Conservation (phyloP, 176 grass and related monocot genomes). For the Aegilops sharonensis region DNA sequence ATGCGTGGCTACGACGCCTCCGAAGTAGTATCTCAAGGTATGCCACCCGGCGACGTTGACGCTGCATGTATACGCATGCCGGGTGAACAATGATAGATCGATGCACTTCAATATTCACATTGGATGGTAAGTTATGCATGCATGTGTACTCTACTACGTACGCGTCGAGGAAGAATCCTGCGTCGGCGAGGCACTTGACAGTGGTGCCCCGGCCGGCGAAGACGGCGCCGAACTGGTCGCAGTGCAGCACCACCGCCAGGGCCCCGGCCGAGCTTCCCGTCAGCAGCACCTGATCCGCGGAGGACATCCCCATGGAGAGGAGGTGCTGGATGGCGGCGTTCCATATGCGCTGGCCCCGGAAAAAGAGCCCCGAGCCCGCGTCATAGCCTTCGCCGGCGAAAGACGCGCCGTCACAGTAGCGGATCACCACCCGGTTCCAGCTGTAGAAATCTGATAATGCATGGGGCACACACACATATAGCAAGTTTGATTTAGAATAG, state of each 20-base stretch:
- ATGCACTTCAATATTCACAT: background rate
- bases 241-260: slow-evolving; percentile 65
- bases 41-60: slow-evolving; percentile 53
- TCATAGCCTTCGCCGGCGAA: slow-evolving; percentile 78
- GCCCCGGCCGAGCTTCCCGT: slow-evolving; percentile 80
- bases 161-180: slow-evolving; percentile 83
- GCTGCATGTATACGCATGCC: slow-evolving; percentile 5
- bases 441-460: slow-evolving; percentile 66
- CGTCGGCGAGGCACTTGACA: slow-evolving; percentile 88
- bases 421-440: slow-evolving; percentile 80
- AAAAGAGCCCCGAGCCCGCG: slow-evolving; percentile 49
- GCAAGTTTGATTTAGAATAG: too few species aligned
- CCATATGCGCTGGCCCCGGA: slow-evolving; percentile 86
- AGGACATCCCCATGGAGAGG: slow-evolving; percentile 72
- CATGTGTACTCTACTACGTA: slow-evolving; percentile 23
- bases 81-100: background rate
- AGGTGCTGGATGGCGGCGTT: slow-evolving; percentile 52
- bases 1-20: slow-evolving; percentile 48
- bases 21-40: slow-evolving; percentile 52
- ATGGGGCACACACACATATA: too few species aligned
- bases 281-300: slow-evolving; percentile 48
- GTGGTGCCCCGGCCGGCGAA: slow-evolving; percentile 34
- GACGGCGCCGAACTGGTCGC: slow-evolving; percentile 66
- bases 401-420: slow-evolving; percentile 86
- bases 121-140: background rate